Conservation (phyloP, 495 filamentous ascomycete genomes). For the Echria macrotheca region DNA sequence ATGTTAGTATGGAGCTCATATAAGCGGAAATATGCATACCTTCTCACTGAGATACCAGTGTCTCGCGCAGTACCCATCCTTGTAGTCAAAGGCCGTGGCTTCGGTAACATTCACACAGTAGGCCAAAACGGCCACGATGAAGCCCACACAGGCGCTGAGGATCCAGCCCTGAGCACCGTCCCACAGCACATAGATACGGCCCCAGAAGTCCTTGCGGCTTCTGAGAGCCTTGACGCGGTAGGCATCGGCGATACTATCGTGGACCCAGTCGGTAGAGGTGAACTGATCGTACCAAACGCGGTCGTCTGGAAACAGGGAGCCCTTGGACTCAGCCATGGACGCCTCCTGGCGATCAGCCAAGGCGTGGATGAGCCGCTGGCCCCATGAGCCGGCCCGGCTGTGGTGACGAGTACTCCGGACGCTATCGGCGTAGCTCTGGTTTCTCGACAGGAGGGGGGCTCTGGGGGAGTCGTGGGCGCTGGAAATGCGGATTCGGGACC, state of each 20-base stretch:
- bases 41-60: conserved; percentile 69
- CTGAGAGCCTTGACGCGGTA: conserved; percentile 78
- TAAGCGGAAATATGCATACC: conserved; percentile 19
- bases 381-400: conserved; percentile 60
- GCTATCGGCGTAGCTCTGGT: conserved; percentile 44
- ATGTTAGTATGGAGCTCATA: conserved; percentile 3
- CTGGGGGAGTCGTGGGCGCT: conserved; percentile 34
- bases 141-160: conserved; percentile 83
- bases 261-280: conserved; percentile 97
- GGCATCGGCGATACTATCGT: conserved; percentile 93
- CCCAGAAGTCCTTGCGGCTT: conserved; percentile 75
- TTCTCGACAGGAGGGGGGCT: conserved; percentile 37
- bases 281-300: conserved; percentile 99
- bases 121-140: conserved; percentile 76
- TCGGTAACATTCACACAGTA: conserved; percentile 89
- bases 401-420: conserved; percentile 56
- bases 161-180: conserved; percentile 95
- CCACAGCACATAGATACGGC: conserved; percentile 67
- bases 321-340: conserved; percentile 53
- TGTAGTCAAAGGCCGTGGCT: conserved; percentile 77
- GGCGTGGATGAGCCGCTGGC: conserved; percentile 47
- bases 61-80: conserved; percentile 77
- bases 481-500: conserved; percentile 38
- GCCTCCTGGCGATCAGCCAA: conserved; percentile 40
- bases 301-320: conserved; percentile 64